Conservation (phyloP, 257 asterid species). For the Solanum piurae region DNA sequence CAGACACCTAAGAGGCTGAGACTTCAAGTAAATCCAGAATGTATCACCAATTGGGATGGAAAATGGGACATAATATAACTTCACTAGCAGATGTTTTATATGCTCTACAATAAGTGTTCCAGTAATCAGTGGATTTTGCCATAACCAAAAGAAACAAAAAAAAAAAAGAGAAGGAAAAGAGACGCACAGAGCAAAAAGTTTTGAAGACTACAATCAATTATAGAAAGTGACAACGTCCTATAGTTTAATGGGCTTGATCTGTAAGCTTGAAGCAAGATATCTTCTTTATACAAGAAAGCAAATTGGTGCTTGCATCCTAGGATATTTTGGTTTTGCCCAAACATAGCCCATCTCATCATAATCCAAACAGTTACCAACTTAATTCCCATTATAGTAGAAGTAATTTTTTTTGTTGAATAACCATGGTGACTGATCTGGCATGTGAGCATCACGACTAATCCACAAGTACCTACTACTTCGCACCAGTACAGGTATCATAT, state of each 20-base stretch:
- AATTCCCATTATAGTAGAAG: background rate
- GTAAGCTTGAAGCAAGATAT: background rate
- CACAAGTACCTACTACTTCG: background rate
- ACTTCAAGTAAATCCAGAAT: background rate
- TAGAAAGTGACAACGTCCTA: background rate
- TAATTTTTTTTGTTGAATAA: background rate
- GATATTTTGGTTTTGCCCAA: background rate
- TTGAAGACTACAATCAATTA: background rate
- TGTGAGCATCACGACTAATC: background rate
- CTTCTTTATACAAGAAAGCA: background rate
- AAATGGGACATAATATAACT: background rate
- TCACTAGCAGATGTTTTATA: background rate
- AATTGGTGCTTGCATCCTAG: background rate
- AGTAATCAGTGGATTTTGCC: background rate
- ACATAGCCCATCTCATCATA: background rate
- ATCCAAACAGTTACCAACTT: background rate
- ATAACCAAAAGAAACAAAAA: background rate
- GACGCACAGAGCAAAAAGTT: background rate
- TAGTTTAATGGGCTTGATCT: background rate
- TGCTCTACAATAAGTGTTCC: background rate
- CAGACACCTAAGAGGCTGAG: background rate
- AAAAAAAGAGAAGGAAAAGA: background rate
- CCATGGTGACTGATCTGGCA: background rate
- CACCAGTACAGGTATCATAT: background rate
- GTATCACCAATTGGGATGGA: background rate